Conservation (phyloP, 805 yeast genomes). For the Pichia occidentalis region DNA sequence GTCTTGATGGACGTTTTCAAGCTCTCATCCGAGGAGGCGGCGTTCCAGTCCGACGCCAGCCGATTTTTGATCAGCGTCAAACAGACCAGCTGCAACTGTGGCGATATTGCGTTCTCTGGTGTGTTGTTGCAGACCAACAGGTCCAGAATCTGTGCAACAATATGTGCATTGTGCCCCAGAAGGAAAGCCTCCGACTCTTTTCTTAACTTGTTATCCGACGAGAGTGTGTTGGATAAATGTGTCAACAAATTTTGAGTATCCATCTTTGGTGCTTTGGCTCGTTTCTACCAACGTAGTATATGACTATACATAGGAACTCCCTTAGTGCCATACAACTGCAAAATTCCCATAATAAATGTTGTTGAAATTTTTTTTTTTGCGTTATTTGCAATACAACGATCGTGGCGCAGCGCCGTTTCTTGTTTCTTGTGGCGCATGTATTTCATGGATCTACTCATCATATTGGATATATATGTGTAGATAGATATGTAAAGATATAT, state of each 20-base stretch:
- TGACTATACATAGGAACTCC: too few relatives aligned
- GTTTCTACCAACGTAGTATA: too few relatives aligned
- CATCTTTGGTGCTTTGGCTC: neutral
- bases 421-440: too few relatives aligned
- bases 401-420: too few relatives aligned
- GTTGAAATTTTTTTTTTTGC: too few relatives aligned
- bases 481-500: too few relatives aligned
- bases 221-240: conserved; percentile 43
- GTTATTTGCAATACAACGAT: too few relatives aligned
- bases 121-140: neutral
- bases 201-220: conserved; percentile 37
- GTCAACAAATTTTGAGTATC: conserved; percentile 36
- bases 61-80: conserved; percentile 9
- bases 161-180: conserved; percentile 1
- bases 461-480: too few relatives aligned
- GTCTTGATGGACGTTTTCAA: neutral
- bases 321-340: too few relatives aligned
- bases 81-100: conserved; percentile 1
- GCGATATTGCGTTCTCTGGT: neutral
- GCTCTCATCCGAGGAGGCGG: neutral
- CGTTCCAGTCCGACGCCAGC: conserved; percentile 4
- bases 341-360: too few relatives aligned
- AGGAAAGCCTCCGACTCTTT: conserved; percentile 35
- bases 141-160: conserved; percentile 2
- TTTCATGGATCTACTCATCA: too few relatives aligned